These are phyloP conservation scores for Hypoxylon sp. DNA, from an alignment of 2,329 filamentous ascomycete genomes.

Conservation along the genomic window DNA sequence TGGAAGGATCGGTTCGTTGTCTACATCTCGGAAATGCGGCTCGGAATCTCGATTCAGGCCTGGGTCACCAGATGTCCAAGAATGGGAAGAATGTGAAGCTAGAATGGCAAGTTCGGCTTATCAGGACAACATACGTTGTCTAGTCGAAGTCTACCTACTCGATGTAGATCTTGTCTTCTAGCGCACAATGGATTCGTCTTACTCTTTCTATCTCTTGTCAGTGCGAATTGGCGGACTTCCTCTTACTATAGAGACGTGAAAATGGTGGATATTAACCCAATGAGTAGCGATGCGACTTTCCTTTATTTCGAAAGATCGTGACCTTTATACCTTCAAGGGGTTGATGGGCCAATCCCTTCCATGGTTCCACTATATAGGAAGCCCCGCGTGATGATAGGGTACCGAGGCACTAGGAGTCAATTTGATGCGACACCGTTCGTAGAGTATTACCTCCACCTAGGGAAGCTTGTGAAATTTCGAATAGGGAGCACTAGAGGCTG, in stretches of 20 bases:
- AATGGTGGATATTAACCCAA: neutral
- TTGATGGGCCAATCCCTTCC: neutral
- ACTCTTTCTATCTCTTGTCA: neutral
- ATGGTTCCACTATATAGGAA: neutral
- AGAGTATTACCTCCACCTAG: neutral
- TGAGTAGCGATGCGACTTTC: neutral
- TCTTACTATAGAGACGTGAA: neutral
- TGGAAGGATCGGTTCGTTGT: neutral
- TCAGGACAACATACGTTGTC: neutral
- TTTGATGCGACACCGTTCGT: conserved; percentile 1
- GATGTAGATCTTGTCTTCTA: neutral
- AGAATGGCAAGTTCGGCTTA: neutral
- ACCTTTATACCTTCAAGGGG: neutral
- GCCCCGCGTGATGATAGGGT: conserved; percentile 4
- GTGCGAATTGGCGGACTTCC: neutral
- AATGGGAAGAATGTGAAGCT: neutral
- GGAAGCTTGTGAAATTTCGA: neutral
- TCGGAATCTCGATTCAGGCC: neutral
- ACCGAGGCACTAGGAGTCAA: neutral
- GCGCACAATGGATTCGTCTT: neutral
- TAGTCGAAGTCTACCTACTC: neutral
- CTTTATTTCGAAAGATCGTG: neutral
- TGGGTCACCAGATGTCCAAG: neutral
- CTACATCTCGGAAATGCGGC: neutral
- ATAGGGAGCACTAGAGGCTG: neutral